Evolutionary conservation across 2,329 filamentous ascomycete species (phyloP).

Genomic region (Fusarium neocosmosporiellum): DNA sequence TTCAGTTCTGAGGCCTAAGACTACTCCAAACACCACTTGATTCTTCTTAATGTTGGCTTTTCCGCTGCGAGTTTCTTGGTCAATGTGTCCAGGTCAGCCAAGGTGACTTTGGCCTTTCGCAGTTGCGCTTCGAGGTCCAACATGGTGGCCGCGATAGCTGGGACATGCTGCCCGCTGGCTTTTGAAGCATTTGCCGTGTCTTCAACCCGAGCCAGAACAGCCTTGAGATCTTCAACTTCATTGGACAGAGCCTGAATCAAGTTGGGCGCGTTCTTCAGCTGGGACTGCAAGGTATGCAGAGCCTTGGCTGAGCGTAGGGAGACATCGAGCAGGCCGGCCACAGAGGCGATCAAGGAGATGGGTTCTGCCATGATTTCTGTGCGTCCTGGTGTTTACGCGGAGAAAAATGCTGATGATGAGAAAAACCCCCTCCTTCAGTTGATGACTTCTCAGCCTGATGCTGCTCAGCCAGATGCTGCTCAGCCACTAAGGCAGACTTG

Average conservation of each 20-base stretch:
- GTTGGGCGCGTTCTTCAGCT: conserved; percentile 6
- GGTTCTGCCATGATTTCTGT: background rate
- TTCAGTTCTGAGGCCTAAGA: background rate
- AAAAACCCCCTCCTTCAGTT: background rate
- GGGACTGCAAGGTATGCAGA: background rate
- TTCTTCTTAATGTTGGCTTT: background rate
- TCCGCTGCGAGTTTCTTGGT: background rate
- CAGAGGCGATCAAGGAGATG: background rate
- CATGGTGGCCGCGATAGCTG: background rate
- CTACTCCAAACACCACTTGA: background rate
- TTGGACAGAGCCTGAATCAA: background rate
- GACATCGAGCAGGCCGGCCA: background rate
- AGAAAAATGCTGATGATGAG: background rate
- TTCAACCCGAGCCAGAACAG: background rate
- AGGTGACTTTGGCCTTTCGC: background rate
- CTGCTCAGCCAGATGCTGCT: background rate
- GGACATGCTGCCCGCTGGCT: background rate
- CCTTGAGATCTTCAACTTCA: conserved; percentile 1
- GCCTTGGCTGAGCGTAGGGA: background rate
- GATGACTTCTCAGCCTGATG: background rate
- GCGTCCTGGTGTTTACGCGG: background rate
- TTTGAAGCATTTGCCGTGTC: background rate
- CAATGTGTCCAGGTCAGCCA: background rate
- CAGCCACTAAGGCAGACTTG: background rate
- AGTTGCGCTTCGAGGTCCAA: background rate